phyloP scores from a whole-genome alignment of 805 yeast genomes.

The Kodamaea sagamina region DNA sequence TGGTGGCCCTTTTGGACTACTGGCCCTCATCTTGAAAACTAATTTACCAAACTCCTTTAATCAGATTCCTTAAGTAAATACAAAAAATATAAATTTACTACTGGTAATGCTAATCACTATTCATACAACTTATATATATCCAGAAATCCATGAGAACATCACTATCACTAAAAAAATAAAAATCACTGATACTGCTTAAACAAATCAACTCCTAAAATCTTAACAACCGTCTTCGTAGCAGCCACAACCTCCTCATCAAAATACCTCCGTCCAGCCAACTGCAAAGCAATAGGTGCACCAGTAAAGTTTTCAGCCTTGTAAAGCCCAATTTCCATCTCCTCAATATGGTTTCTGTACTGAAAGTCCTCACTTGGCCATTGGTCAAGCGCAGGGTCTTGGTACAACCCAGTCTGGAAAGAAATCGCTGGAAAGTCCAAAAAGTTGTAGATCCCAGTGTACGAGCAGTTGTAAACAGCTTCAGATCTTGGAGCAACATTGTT shows the following conservation, averaged over 20 bases:
- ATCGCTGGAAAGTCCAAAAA: conserved; percentile 69
- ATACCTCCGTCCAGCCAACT: conserved; percentile 54
- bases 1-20: no score
- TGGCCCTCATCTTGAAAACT: no score
- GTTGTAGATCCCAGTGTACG: conserved; percentile 75
- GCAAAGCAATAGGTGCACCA: conserved; percentile 58
- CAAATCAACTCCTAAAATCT: conserved; percentile 32
- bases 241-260: conserved; percentile 58
- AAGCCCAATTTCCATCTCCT: conserved; percentile 47
- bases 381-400: conserved; percentile 57
- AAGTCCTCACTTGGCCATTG: conserved; percentile 40
- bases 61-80: no score
- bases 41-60: no score
- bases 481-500: conserved; percentile 70
- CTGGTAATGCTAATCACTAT: no score
- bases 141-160: no score
- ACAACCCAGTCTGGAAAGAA: conserved; percentile 60
- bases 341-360: conserved; percentile 47
- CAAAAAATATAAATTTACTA: no score
- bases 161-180: no score
- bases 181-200: conserved; percentile 21
- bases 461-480: conserved; percentile 68
- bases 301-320: conserved; percentile 49
- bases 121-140: no score
- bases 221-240: conserved; percentile 42